A percentile compares a stretch with the other conserved stretches of the same genome.
Conservation (phyloP, 768 basidiomycete species). For the Psilocybe tampanensis region DNA sequence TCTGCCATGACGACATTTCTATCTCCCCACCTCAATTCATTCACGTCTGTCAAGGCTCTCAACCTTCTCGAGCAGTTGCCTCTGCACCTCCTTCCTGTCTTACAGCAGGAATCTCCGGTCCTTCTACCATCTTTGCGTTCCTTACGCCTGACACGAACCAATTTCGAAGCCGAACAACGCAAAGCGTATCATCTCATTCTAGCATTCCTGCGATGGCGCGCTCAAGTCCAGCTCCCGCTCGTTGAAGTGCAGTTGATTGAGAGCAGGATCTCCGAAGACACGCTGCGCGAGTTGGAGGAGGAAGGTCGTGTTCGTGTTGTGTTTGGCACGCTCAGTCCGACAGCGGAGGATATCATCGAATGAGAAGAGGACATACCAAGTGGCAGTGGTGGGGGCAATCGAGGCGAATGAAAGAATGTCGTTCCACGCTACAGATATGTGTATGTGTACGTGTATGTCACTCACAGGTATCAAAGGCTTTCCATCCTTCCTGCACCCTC, state of each 20-base stretch:
- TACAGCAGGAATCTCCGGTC: slow-evolving; percentile 8
- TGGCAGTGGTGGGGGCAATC: no score
- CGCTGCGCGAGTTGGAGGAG: neutral
- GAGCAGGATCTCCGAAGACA: neutral
- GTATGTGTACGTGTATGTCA: no score
- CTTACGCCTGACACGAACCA: slow-evolving; percentile 16
- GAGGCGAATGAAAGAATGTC: no score
- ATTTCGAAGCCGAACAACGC: slow-evolving; percentile 11
- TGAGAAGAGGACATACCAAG: no score
- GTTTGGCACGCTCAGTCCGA: neutral
- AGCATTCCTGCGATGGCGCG: slow-evolving; percentile 14
- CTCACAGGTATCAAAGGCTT: no score
- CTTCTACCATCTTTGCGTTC: slow-evolving; percentile 12
- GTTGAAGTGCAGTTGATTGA: neutral
- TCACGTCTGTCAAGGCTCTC: slow-evolving; percentile 16
- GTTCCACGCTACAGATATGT: no score
- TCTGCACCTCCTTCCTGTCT: slow-evolving; percentile 19
- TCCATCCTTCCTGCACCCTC: slow-evolving; percentile 19
- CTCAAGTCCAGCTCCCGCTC: neutral
- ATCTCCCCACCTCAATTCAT: slow-evolving; percentile 10
- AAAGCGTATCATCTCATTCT: slow-evolving; percentile 7
- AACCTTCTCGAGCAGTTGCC: slow-evolving; percentile 19
- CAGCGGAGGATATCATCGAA: neutral
- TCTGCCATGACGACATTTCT: slow-evolving; percentile 3
- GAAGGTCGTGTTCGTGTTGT: neutral